Evolutionary conservation across 2,329 filamentous ascomycete species (phyloP), one percentile per base, ranked within the genome.

Genomic region (Chaetomium globosum): DNA sequence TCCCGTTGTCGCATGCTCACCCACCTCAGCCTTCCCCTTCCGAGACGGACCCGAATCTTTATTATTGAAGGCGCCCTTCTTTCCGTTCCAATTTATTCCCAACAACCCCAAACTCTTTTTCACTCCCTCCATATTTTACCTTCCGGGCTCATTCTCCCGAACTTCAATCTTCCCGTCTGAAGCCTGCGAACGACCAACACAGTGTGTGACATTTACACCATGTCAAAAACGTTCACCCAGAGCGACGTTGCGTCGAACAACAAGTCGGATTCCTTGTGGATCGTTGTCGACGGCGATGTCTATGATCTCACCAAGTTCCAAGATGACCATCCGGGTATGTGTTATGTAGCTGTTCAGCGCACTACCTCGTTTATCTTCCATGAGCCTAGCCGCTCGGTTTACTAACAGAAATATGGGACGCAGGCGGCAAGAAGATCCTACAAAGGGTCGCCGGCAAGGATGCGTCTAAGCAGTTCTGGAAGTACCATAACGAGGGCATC

Each of bases 221-320:
- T 99, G 95, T 90, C 93, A 59, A 91, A 95, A 80, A 89, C 86
- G 33, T 97, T 97, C 77, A 90, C 89, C 62, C 84, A 88, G 70
- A 85, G 85, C 81, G 93, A 97, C 77, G 94, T 99, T 69, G 89
- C 93, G 76, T 87, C 90, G 80, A 93, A 98, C 80, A 97, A 92
- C 84, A 97, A 94, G 81, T 79, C 89, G 54, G 87, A 92, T 75
- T 89, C 89, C 76, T 83, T 97, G 67, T 98, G 89, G 87, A 91
- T 98, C 74, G 87, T 96, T 70, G 88, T 98, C 71, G 94, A 98
- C 71, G 90, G 93, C 73, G 94, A 98, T 78, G 94, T 98, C 71
- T 98, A 97, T 79, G 94, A 99, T 76, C 77, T 98, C 73, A 96
- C 93, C 72, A 93, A 88, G 75, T 94, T 94, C 77, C 89, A 92